phyloP scores from a whole-genome alignment of 1,139 yeast genomes.

The Suhomyces maxii region DNA sequence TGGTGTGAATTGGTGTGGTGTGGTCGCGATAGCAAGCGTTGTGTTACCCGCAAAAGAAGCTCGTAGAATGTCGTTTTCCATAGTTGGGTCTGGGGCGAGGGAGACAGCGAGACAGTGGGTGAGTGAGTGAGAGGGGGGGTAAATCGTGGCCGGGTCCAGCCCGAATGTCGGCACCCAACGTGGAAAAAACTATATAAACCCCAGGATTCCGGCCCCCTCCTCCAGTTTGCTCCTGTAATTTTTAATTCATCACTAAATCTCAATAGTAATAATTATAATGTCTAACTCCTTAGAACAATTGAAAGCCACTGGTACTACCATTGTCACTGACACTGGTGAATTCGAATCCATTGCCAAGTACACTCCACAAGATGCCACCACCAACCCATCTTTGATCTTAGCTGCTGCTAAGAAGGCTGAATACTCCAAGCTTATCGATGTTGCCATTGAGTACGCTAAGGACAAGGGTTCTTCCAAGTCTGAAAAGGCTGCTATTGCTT shows the following conservation, averaged over 20 bases:
- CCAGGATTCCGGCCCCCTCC: background rate
- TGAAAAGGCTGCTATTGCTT: slow-evolving; percentile 66
- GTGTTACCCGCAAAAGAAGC: background rate
- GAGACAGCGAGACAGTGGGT: background rate
- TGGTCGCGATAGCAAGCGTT: background rate
- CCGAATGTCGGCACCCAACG: background rate
- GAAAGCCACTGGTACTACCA: slow-evolving; percentile 92
- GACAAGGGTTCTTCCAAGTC: slow-evolving; percentile 50
- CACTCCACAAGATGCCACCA: slow-evolving; percentile 99
- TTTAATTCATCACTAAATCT: background rate
- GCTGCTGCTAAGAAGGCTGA: slow-evolving; percentile 93
- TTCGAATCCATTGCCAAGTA: slow-evolving; percentile 96
- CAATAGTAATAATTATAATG: slow-evolving; percentile 24
- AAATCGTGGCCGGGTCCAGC: background rate
- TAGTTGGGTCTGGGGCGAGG: background rate
- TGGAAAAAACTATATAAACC: slow-evolving; percentile 7
- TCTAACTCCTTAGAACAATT: slow-evolving; percentile 85
- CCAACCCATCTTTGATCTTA: slow-evolving; percentile 96
- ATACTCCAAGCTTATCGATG: slow-evolving; percentile 86
- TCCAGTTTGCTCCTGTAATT: too few relatives aligned
- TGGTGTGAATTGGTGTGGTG: too few relatives aligned
- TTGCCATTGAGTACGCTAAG: slow-evolving; percentile 87
- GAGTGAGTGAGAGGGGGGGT: background rate
- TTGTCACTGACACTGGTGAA: slow-evolving; percentile 99
- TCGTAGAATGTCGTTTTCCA: background rate